phyloP scores from a whole-genome alignment of 1,284 basidiomycete species.

The Ceratobasidium sp. region DNA sequence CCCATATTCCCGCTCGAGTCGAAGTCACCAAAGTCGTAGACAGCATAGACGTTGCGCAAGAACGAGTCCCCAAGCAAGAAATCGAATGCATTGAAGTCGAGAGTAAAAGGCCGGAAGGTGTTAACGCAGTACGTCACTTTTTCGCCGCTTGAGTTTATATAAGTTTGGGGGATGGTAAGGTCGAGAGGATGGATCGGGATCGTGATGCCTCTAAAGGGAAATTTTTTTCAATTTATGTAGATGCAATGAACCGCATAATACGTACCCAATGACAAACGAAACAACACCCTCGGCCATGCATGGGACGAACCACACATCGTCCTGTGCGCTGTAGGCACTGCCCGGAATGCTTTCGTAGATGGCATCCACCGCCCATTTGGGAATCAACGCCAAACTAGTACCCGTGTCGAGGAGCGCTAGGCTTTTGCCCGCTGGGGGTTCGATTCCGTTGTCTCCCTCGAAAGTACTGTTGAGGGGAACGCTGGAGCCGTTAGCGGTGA shows the following conservation, averaged over 20 bases:
- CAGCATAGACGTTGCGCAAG: constrained; percentile 80
- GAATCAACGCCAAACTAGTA: constrained; percentile 64
- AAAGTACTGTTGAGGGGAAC: constrained; percentile 32
- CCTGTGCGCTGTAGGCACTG: constrained; percentile 59
- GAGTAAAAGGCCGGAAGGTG: constrained; percentile 66
- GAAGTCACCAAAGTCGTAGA: constrained; percentile 88
- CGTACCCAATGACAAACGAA: constrained; percentile 75
- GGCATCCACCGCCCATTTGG: constrained; percentile 61
- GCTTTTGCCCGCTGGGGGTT: constrained; percentile 57
- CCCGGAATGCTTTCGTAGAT: constrained; percentile 70
- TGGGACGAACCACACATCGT: constrained; percentile 71
- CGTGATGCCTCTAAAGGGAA: constrained; percentile 51
- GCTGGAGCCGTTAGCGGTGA: constrained; percentile 50
- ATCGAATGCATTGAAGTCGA: constrained; percentile 67
- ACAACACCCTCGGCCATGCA: constrained; percentile 74
- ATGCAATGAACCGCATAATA: constrained; percentile 33
- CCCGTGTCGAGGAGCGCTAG: constrained; percentile 78
- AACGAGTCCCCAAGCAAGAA: constrained; percentile 80
- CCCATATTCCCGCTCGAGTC: constrained; percentile 61
- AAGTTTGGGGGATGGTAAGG: constrained; percentile 59
- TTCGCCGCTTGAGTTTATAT: constrained; percentile 50
- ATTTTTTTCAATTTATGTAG: constrained; percentile 11
- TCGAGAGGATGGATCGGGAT: constrained; percentile 68
- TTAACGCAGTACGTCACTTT: constrained; percentile 61
- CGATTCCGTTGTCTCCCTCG: constrained; percentile 33